Conservation (phyloP, 108 stramenopile species). For the Nitzschia palea region DNA sequence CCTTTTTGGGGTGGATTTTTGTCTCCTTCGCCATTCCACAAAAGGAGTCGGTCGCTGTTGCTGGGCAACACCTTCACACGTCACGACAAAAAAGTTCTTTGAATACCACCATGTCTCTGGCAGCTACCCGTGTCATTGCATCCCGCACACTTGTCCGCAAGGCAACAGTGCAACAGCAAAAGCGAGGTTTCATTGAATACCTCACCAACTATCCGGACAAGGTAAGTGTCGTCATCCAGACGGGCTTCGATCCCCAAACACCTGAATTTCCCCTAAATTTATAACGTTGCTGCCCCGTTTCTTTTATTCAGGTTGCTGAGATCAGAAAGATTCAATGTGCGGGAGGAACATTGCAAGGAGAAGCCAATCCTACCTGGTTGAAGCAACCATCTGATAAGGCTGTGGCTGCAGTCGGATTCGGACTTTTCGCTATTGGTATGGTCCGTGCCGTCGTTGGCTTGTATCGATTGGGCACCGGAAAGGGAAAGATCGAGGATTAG, state of each 20-base stretch:
- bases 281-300: background rate
- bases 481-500: constrained; percentile 61
- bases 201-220: constrained; percentile 80
- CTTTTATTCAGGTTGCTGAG: constrained; percentile 61
- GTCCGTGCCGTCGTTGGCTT: constrained; percentile 34
- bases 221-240: constrained; percentile 43
- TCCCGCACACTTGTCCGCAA: constrained; percentile 32
- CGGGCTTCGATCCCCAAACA: background rate
- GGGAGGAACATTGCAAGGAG: constrained; percentile 77
- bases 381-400: constrained; percentile 66
- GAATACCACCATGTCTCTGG: constrained; percentile 59
- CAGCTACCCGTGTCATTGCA: constrained; percentile 37
- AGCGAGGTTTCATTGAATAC: constrained; percentile 61
- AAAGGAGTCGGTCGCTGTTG: too few relatives aligned
- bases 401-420: constrained; percentile 45
- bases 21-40: too few relatives aligned
- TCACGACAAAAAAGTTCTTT: too few relatives aligned
- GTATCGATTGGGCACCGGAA: constrained; percentile 79
- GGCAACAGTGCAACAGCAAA: constrained; percentile 36
- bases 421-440: constrained; percentile 44
- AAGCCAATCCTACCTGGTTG: constrained; percentile 79
- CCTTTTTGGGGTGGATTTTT: too few relatives aligned
- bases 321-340: constrained; percentile 69
- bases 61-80: too few relatives aligned
- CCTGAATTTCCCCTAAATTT: background rate